Conservation (phyloP, 2,329 filamentous ascomycete species). For the Colletotrichum eremochloae region DNA sequence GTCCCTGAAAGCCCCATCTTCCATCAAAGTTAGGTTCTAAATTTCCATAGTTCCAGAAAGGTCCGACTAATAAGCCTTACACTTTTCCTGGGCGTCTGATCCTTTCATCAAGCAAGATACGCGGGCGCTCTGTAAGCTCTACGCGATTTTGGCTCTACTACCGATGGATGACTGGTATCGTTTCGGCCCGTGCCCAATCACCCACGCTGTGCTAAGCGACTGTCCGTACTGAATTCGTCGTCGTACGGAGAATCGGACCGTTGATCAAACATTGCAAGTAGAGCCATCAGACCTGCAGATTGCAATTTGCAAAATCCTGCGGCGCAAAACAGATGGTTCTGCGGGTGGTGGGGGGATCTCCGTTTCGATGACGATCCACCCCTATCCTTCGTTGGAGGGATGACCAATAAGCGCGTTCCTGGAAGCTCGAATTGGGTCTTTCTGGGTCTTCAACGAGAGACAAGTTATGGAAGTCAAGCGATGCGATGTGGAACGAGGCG, state of each 20-base stretch:
- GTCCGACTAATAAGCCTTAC: background rate
- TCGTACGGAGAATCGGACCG: background rate
- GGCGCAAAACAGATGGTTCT: background rate
- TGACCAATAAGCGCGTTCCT: slow-evolving; percentile 2
- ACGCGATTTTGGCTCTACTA: background rate
- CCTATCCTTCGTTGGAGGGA: slow-evolving; percentile 12
- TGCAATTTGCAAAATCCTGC: background rate
- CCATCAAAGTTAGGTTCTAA: background rate
- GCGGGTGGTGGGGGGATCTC: slow-evolving; percentile 29
- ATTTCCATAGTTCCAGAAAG: background rate
- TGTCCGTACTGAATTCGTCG: no score
- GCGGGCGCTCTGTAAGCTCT: background rate
- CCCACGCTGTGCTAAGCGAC: no score
- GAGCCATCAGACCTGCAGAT: background rate
- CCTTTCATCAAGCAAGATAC: background rate
- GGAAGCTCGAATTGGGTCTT: slow-evolving; percentile 1
- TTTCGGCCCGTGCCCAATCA: background rate
- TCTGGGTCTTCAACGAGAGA: background rate
- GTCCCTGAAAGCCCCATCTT: background rate
- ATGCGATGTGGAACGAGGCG: slow-evolving; percentile 5
- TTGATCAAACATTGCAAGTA: background rate
- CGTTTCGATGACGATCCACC: slow-evolving; percentile 34
- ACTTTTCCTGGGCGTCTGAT: background rate
- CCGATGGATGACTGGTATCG: background rate
- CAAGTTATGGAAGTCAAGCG: slow-evolving; percentile 19